A percentile compares a stretch with the other conserved stretches of the same genome.
These are phyloP conservation scores for Phlebiopsis flavidoalba DNA, from an alignment of 768 basidiomycete genomes.

Conservation along the genomic window DNA sequence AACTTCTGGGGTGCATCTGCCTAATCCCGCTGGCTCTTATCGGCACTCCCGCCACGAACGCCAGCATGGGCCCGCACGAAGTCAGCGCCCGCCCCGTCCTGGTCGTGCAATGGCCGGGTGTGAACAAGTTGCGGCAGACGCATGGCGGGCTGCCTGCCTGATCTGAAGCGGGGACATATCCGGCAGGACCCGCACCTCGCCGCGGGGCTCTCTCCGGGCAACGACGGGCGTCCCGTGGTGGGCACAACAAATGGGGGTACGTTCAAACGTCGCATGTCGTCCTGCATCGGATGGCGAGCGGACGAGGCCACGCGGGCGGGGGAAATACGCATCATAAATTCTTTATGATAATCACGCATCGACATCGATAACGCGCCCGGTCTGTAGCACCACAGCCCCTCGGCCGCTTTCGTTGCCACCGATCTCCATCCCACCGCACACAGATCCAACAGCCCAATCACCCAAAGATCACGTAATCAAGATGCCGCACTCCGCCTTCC, in stretches of 20 bases:
- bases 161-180: not conserved
- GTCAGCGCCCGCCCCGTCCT: too few species aligned
- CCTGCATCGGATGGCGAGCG: slow-evolving; percentile 1
- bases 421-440: slow-evolving; percentile 3
- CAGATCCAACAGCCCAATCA: slow-evolving; percentile 12
- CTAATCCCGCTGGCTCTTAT: not conserved
- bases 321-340: not conserved
- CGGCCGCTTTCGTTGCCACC: too few species aligned
- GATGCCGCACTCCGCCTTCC: slow-evolving; percentile 68
- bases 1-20: slow-evolving; percentile 3
- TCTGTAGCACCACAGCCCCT: slow-evolving; percentile 13
- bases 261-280: not conserved
- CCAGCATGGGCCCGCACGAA: not conserved
- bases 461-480: slow-evolving; percentile 61
- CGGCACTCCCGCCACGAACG: not conserved
- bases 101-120: too few species aligned
- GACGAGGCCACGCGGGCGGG: not conserved
- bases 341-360: slow-evolving; percentile 6
- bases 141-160: too few species aligned
- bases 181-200: not conserved
- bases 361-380: slow-evolving; percentile 21
- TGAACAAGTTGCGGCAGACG: too few species aligned
- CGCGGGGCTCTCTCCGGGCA: not conserved
- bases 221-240: not conserved
- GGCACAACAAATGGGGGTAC: not conserved